Percentiles rank a stretch among this genome's conserved stretches.
Evolutionary conservation across 768 basidiomycete species (phyloP).

Genomic region (Melanogaster broomeanus): DNA sequence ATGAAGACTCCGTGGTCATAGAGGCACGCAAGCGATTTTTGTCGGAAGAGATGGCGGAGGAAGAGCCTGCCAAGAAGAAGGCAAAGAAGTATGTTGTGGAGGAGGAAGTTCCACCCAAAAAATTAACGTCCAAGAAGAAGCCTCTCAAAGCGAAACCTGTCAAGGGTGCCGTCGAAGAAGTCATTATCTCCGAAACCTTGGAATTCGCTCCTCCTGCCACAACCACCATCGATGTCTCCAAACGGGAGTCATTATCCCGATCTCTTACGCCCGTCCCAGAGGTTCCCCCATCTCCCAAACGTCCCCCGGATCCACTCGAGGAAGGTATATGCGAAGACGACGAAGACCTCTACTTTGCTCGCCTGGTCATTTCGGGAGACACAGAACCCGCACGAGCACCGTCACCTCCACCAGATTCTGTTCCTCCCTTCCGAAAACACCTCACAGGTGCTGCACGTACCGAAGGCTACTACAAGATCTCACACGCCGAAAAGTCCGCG

Average conservation of each 20-base stretch:
- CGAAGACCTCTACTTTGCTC: conserved; percentile 84
- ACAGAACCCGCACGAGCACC: conserved; percentile 23
- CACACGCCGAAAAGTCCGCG: conserved; percentile 85
- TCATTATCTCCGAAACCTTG: conserved; percentile 51
- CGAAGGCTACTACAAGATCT: conserved; percentile 95
- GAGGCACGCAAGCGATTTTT: conserved; percentile 46
- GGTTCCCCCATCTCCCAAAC: conserved; percentile 41
- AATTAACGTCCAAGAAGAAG: conserved; percentile 36
- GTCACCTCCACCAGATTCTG: conserved; percentile 40
- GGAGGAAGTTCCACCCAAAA: conserved; percentile 27
- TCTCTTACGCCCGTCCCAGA: conserved; percentile 54
- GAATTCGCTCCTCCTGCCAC: conserved; percentile 53
- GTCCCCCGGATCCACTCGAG: conserved; percentile 53
- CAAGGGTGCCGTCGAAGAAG: conserved; percentile 48
- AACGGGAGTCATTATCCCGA: conserved; percentile 45
- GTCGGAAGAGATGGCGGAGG: conserved; percentile 42
- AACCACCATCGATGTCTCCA: conserved; percentile 49
- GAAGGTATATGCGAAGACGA: conserved; percentile 78
- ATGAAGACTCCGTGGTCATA: conserved; percentile 44
- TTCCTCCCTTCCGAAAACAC: conserved; percentile 70
- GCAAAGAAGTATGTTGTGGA: conserved; percentile 26
- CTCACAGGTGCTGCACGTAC: conserved; percentile 86
- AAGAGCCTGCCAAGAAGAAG: conserved; percentile 48
- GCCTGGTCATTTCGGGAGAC: conserved; percentile 33
- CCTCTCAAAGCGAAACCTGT: conserved; percentile 29